phyloP scores from a whole-genome alignment of 1,139 yeast species.

The Fermentozyma sake region DNA sequence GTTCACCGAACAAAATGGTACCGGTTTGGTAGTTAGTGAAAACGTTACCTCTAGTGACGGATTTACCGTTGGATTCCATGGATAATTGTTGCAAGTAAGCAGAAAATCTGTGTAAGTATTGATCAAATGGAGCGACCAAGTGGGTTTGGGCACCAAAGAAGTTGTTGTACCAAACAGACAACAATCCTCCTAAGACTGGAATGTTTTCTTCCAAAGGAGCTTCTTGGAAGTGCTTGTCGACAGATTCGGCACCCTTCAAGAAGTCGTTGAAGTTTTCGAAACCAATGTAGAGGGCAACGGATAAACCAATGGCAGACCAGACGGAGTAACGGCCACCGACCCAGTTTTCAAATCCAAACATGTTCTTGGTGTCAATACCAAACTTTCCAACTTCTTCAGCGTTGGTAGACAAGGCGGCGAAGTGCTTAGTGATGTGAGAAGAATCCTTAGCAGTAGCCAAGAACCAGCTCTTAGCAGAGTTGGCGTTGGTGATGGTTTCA shows the following conservation, averaged over 20 bases:
- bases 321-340: conserved; percentile 99
- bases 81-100: conserved; percentile 97
- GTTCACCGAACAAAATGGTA: conserved; percentile 93
- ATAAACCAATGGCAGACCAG: conserved; percentile 97
- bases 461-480: conserved; percentile 93
- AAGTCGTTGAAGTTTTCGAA: conserved; percentile 87
- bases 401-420: conserved; percentile 93
- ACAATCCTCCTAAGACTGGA: conserved; percentile 87
- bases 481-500: conserved; percentile 94
- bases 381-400: conserved; percentile 86
- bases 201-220: conserved; percentile 89
- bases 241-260: conserved; percentile 96
- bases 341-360: conserved; percentile 98
- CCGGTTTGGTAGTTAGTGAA: conserved; percentile 96
- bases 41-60: conserved; percentile 87
- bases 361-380: conserved; percentile 95
- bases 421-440: conserved; percentile 87
- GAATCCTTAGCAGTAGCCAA: conserved; percentile 63
- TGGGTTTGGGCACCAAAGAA: conserved; percentile 98
- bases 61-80: conserved; percentile 98
- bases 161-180: conserved; percentile 97
- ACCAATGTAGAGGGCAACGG: conserved; percentile 93
- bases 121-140: conserved; percentile 96
- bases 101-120: conserved; percentile 97
- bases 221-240: conserved; percentile 81